Percentiles rank a stretch among this genome's conserved stretches.
These are phyloP conservation scores for Carpinus fangiana DNA, from an alignment of 306 rosid species.

Conservation along the genomic window DNA sequence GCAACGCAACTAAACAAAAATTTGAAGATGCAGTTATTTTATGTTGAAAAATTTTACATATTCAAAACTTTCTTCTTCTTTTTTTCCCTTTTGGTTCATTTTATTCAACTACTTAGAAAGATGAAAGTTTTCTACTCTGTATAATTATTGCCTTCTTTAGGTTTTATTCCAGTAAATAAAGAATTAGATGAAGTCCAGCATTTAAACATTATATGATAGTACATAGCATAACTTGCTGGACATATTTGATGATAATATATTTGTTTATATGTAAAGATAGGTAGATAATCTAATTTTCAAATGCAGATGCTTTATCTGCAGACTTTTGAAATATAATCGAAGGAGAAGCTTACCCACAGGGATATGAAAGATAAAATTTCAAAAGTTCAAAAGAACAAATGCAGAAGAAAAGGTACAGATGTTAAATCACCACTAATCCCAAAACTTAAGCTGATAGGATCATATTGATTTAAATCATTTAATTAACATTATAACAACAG, in stretches of 20 bases:
- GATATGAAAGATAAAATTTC: too few relatives aligned
- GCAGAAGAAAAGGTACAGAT: too few relatives aligned
- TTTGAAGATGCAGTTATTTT: neutral
- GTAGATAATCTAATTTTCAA: neutral
- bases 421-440: too few relatives aligned
- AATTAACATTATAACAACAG: too few relatives aligned
- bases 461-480: too few relatives aligned
- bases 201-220: neutral
- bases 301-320: neutral
- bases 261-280: neutral
- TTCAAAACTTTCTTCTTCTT: neutral
- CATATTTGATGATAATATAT: neutral
- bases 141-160: neutral
- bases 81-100: neutral
- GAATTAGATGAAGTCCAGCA: neutral
- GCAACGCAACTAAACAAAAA: neutral
- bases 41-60: neutral
- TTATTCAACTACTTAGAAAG: neutral
- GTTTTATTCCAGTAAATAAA: neutral
- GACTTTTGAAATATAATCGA: neutral
- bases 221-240: neutral
- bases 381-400: too few relatives aligned
- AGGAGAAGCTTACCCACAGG: neutral
- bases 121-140: neutral
- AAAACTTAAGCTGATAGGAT: too few relatives aligned